phyloP scores from a whole-genome alignment of 148 eudicot genomes.

The Arbutus unedo region DNA sequence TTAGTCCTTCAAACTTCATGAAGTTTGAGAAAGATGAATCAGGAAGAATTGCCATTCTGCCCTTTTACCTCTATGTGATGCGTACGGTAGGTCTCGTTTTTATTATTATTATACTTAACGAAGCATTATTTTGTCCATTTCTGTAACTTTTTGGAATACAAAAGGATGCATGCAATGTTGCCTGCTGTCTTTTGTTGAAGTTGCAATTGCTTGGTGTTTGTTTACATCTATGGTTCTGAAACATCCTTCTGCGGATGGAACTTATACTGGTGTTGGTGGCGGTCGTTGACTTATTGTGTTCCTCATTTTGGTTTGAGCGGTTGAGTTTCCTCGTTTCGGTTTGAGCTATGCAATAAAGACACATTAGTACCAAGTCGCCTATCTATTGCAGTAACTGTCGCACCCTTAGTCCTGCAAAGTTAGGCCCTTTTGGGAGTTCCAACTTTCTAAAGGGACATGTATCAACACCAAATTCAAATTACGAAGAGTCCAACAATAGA shows the following conservation, averaged over 20 bases:
- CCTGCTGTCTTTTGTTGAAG: too few species aligned
- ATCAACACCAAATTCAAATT: neutral
- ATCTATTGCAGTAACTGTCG: neutral
- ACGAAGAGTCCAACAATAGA: neutral
- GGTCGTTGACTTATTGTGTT: neutral
- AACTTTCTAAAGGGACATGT: neutral
- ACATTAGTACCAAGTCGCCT: neutral
- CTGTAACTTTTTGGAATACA: neutral
- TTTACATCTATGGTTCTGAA: neutral
- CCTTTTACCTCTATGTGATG: constrained; percentile 98
- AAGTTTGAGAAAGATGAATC: constrained; percentile 98
- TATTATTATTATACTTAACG: neutral
- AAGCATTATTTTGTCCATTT: neutral
- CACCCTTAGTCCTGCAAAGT: neutral
- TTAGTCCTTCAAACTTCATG: constrained; percentile 99
- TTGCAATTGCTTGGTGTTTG: neutral
- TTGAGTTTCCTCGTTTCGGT: neutral
- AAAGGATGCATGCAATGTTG: neutral
- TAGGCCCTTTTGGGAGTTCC: neutral
- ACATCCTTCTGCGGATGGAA: neutral
- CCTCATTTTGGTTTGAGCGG: constrained; percentile 7
- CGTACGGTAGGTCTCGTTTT: constrained; percentile 62
- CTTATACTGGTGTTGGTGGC: neutral
- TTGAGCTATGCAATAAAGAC: neutral
- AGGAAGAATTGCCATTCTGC: constrained; percentile 95